phyloP scores from a whole-genome alignment of 2,329 filamentous ascomycete genomes.

The Coniochaeta sp. region DNA sequence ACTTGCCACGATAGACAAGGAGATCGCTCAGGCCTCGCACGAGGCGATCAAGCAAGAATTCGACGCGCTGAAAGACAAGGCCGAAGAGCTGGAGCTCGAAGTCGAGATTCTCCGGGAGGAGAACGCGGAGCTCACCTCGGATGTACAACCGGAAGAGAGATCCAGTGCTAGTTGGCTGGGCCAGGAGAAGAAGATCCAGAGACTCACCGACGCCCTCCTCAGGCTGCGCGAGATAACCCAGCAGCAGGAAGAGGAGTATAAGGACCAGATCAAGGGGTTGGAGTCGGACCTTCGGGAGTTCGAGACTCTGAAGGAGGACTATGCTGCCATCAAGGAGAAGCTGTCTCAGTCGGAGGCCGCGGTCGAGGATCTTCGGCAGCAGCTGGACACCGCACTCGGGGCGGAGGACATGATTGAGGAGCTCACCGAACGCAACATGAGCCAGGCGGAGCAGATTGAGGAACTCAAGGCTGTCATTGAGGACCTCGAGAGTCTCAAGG shows the following conservation, averaged over 20 bases:
- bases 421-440: conserved; percentile 79
- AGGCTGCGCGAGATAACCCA: conserved; percentile 80
- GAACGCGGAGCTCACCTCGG: conserved; percentile 73
- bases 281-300: conserved; percentile 67
- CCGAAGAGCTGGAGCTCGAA: conserved; percentile 82
- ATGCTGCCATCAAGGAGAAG: conserved; percentile 63
- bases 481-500: conserved; percentile 81
- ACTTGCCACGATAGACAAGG: conserved; percentile 79
- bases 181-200: conserved; percentile 84
- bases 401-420: conserved; percentile 94
- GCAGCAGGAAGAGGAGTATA: conserved; percentile 74
- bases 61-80: conserved; percentile 64
- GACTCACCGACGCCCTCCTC: conserved; percentile 77
- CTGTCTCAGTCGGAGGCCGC: conserved; percentile 64
- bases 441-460: conserved; percentile 73
- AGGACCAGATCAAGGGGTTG: conserved; percentile 64
- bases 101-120: conserved; percentile 82
- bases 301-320: conserved; percentile 58
- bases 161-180: conserved; percentile 84
- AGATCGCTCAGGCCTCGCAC: conserved; percentile 92
- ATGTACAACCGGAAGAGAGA: conserved; percentile 82
- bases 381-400: conserved; percentile 80
- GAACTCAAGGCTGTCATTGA: conserved; percentile 76
- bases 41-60: conserved; percentile 77
- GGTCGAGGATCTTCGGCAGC: conserved; percentile 80